Base-by-base conservation (phyloP, 164 flowering plant genomes). In the Stephania japonica region DNA sequence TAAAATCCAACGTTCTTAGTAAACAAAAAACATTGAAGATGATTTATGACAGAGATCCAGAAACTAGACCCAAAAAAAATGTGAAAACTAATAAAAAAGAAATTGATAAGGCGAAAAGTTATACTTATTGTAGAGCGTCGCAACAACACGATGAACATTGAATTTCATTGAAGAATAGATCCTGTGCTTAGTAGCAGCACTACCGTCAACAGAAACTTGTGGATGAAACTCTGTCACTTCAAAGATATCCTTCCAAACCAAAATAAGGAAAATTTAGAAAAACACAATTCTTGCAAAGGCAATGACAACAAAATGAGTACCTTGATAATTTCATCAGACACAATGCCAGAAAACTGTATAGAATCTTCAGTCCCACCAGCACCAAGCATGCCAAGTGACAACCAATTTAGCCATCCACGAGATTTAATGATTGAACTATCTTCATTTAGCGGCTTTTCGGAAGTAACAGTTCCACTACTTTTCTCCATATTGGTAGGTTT, bases 371-470 rank as follows among this genome's bases (percentile, higher is more conserved):
- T 91, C 68, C 97, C 99, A 24, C 94, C 97, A 78, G 98, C 98
- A 82, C 98, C 98, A 83, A 95, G 94, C 94, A 95, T 89, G 71
- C 99, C 99, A 72, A 83, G 92, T 26, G 98, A 91, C 61, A 95
- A 76, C 99, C 99, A 95, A 75, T 91, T 91, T 74, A 91, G 73
- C 98, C 97, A 93, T 76, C 99, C 98, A 72, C 90, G 89, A n/a
- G 90, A 81, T 80, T 80, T 84, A 68, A 81, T 72, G 14, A 85
- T 67, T 43, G 82, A 71, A 19, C 64, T 81, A n/a, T 87, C 94
- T 81, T 88, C 93, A 79, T 73, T 85, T 65, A 70, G 78, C 19
- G 80, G 83, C 78, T 83, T 90, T 50, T 85, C 90, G 25, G 63
- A 73, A 43, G 73, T 6, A 66, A 25, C 14, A 77, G 44, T 76